phyloP scores from a whole-genome alignment of 306 rosid genomes.

The Alnus glutinosa region DNA sequence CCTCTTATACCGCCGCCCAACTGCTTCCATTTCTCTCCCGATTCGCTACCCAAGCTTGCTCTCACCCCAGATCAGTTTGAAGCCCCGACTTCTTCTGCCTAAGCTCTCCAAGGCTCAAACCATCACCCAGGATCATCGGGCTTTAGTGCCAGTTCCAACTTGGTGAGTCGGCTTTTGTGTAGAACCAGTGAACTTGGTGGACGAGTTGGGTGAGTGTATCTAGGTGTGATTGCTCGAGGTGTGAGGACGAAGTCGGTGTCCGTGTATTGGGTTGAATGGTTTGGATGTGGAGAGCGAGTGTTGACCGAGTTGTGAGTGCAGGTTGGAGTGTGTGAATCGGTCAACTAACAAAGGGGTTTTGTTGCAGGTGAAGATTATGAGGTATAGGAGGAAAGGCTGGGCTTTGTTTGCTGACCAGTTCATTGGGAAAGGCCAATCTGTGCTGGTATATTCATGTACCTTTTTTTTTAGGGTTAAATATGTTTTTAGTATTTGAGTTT shows the following conservation, averaged over 20 bases:
- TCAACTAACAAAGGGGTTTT: conserved; percentile 50
- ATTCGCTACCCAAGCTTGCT: no score
- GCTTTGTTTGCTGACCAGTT: conserved; percentile 61
- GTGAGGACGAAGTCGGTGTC: conserved; percentile 44
- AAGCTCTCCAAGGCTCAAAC: no score
- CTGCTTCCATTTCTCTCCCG: no score
- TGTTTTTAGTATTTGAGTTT: no score
- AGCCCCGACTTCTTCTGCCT: no score
- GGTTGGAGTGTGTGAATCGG: conserved; percentile 58
- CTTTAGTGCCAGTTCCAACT: conserved; percentile 9
- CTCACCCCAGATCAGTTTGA: no score
- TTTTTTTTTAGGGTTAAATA: not conserved
- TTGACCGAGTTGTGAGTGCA: conserved; percentile 63
- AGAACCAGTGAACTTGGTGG: conserved; percentile 41
- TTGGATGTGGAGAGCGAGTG: conserved; percentile 59
- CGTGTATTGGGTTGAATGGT: conserved; percentile 51
- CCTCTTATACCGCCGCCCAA: no score
- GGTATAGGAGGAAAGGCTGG: conserved; percentile 75
- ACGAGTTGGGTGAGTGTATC: conserved; percentile 31
- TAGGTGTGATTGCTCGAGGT: conserved; percentile 55
- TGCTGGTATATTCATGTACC: conserved; percentile 86
- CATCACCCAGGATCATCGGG: not conserved
- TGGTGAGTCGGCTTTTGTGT: not conserved
- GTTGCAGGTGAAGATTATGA: conserved; percentile 63
- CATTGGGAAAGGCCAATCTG: conserved; percentile 47